Evolutionary conservation across 208 protist genomes (phyloP), one percentile per base, ranked within the genome.

Genomic region (Strigomonas culicis): DNA sequence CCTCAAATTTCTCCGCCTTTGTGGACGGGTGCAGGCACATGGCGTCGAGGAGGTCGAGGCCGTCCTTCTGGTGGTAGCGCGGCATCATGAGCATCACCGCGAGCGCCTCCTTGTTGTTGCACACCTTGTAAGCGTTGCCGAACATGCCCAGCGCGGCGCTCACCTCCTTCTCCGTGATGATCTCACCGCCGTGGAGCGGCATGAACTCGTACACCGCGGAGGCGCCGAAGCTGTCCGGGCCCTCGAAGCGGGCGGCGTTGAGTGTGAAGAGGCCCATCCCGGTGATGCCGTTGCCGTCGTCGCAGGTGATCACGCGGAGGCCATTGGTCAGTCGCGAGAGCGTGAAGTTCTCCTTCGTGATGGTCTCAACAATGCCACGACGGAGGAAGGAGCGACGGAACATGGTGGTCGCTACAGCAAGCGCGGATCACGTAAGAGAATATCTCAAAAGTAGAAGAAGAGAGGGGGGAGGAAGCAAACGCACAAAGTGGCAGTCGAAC

Each of bases 51-150:
- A 97, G 68, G 22, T 95, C 86, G 11, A 95, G 59, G 0, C 83
- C 92, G 22, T 94, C 86, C 4, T 63, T 66, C 39, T 76, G 79
- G 58, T 97, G 86, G 51, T 94, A 95, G 36, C 81, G 75, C 25
- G 88, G 86, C 66, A 90, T 63, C 85, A 90, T 90, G 13, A 94
- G 77, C 72, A 90, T 78, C 41, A 83, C 82, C 0, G 70, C 75
- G 70, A 93, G 86, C 8, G 84, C 83, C 70, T 97, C 88, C n/a
- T 85, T 80, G 63, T 94, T 91, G 70, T 97, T 95, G 21, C 70
- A 87, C 0, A 93, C 84, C 58, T 82, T 81, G 62, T 89, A 93
- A 13, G 86, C 82, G 63, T 92, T 93, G 32, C 86, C 87, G 13
- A 95, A 67, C 36, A 82, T 66, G 22, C 82, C 81, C 0, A 95